phyloP scores from a whole-genome alignment of 352 stramenopile genomes.

The Globisporangium solare region DNA sequence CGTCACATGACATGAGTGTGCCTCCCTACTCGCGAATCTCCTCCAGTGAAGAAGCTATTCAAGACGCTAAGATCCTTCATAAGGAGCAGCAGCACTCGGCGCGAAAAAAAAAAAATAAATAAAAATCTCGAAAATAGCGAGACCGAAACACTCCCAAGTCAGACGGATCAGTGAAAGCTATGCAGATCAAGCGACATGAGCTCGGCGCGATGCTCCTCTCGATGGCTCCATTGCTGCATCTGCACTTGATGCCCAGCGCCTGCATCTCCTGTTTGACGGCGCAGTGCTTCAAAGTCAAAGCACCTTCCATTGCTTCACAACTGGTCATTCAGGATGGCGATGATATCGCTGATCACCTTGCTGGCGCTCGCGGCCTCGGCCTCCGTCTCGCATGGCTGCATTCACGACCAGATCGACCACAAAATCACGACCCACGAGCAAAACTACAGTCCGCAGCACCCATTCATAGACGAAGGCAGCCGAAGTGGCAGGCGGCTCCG shows the following conservation, averaged over 20 bases:
- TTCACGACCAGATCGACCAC: conserved; percentile 25
- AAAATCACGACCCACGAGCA: conserved; percentile 15
- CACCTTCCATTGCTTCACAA: too few species aligned
- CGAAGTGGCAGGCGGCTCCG: neutral
- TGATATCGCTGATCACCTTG: conserved; percentile 3
- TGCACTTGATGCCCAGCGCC: neutral
- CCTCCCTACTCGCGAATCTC: too few species aligned
- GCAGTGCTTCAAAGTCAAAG: neutral
- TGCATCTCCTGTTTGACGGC: neutral
- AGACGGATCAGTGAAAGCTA: neutral
- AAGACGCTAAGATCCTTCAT: neutral
- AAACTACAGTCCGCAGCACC: conserved; percentile 12
- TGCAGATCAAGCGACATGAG: too few species aligned
- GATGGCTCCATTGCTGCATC: neutral
- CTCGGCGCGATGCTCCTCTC: neutral
- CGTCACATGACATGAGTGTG: neutral
- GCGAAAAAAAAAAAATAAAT: neutral
- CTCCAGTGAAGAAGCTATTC: too few species aligned
- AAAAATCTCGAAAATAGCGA: neutral
- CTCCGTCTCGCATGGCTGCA: conserved; percentile 6
- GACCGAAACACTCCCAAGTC: neutral
- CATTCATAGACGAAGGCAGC: conserved; percentile 10
- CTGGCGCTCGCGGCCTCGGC: neutral
- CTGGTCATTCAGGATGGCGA: neutral
- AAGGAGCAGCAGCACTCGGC: neutral